Percentiles rank a stretch among this genome's conserved stretches.
These are phyloP conservation scores for Claviceps sp. DNA, from an alignment of 2,329 filamentous ascomycete species.

Conservation along the genomic window DNA sequence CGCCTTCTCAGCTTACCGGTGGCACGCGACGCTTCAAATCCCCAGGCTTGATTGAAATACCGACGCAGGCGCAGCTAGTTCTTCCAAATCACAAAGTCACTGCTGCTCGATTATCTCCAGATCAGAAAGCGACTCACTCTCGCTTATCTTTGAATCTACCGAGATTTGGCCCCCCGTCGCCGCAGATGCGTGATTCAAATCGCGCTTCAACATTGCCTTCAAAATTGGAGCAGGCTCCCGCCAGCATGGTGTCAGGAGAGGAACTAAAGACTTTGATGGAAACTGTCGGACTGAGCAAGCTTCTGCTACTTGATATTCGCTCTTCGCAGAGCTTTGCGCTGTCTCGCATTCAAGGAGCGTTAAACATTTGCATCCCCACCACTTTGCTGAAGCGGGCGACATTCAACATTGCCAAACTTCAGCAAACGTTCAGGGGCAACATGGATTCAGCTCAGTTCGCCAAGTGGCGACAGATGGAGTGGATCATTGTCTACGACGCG, in stretches of 20 bases:
- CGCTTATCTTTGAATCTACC: conserved; percentile 41
- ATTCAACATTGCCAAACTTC: conserved; percentile 77
- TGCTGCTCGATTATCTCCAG: conserved; percentile 37
- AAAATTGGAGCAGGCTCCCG: conserved; percentile 30
- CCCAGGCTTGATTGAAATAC: conserved; percentile 18
- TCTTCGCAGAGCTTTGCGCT: conserved; percentile 71
- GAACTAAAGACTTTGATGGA: conserved; percentile 45
- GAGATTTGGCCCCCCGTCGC: conserved; percentile 26
- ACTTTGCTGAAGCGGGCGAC: conserved; percentile 83
- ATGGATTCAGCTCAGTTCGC: conserved; percentile 60
- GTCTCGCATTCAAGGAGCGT: conserved; percentile 62
- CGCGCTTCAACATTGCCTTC: conserved; percentile 41
- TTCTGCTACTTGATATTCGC: conserved; percentile 72
- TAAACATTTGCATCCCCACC: conserved; percentile 91
- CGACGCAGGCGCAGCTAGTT: conserved; percentile 13
- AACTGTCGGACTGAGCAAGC: conserved; percentile 21
- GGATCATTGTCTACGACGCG: conserved; percentile 80
- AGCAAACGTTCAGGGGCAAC: conserved; percentile 69
- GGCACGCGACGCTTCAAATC: conserved; percentile 30
- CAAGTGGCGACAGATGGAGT: conserved; percentile 58
- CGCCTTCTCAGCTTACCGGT: conserved; percentile 22
- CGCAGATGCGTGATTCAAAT: conserved; percentile 11
- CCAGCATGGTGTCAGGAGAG: conserved; percentile 38
- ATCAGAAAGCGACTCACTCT: conserved; percentile 37
- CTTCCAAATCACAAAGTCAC: conserved; percentile 34